Percentiles rank a stretch among this genome's conserved stretches.
Conservation (phyloP, 768 basidiomycete genomes). For the Termitomyces titanicus region DNA sequence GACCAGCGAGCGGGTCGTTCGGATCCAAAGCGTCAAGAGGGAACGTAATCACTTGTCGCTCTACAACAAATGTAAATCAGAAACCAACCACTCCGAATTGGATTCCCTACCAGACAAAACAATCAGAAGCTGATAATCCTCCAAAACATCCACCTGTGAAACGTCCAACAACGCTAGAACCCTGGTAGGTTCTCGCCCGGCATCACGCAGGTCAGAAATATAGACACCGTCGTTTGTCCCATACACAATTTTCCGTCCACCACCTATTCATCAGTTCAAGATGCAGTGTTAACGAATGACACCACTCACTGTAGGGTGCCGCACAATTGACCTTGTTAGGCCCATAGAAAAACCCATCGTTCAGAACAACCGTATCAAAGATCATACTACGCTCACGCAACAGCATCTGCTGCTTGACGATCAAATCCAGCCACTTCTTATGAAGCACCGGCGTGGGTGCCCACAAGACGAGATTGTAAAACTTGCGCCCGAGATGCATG, state of each 20-base stretch:
- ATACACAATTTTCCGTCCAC: slow-evolving; percentile 84
- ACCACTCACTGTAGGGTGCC: slow-evolving; percentile 75
- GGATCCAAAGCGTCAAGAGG: slow-evolving; percentile 90
- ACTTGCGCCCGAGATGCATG: slow-evolving; percentile 89
- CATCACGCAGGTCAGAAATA: slow-evolving; percentile 80
- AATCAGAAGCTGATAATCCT: slow-evolving; percentile 92
- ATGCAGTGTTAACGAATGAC: neutral
- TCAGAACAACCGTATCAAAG: slow-evolving; percentile 82
- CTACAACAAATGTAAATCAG: slow-evolving; percentile 34
- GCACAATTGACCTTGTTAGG: slow-evolving; percentile 92
- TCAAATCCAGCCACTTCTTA: slow-evolving; percentile 92
- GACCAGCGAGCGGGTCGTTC: slow-evolving; percentile 83
- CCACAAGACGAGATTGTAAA: slow-evolving; percentile 90
- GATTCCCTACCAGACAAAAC: slow-evolving; percentile 82
- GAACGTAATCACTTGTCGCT: slow-evolving; percentile 95
- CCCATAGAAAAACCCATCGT: slow-evolving; percentile 85
- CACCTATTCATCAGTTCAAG: slow-evolving; percentile 43
- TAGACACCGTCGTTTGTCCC: slow-evolving; percentile 99
- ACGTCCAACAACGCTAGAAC: slow-evolving; percentile 89
- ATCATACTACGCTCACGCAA: slow-evolving; percentile 82
- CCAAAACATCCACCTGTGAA: slow-evolving; percentile 91
- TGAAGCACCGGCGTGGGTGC: slow-evolving; percentile 80
- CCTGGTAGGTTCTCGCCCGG: slow-evolving; percentile 79
- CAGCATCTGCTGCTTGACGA: slow-evolving; percentile 83
- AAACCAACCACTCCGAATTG: too few relatives aligned